A percentile compares a stretch with the other conserved stretches of the same genome.
Conservation (phyloP, 106 monocot genomes). For the Narthecium ossifragum region DNA sequence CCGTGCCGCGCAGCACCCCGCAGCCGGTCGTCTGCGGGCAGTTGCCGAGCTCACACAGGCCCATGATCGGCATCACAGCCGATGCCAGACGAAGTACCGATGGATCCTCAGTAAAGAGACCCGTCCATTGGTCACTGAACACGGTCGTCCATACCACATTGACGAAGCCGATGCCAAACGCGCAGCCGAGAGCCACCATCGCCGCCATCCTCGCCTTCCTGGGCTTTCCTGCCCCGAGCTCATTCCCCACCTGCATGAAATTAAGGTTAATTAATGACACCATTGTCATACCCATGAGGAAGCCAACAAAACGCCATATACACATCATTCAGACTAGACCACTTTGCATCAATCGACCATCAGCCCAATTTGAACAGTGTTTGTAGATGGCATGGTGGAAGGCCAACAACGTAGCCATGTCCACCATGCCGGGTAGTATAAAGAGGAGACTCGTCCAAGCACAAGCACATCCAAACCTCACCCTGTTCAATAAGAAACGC, state of each 20-base stretch:
- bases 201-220: background rate
- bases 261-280: too few species aligned
- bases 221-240: constrained; percentile 2
- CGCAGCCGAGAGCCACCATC: constrained; percentile 1
- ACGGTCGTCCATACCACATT: constrained; percentile 4
- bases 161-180: background rate
- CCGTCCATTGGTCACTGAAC: background rate
- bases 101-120: background rate
- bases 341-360: background rate
- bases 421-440: too few species aligned
- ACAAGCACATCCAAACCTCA: too few species aligned
- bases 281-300: too few species aligned
- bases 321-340: background rate
- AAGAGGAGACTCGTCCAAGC: too few species aligned
- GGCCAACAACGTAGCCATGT: too few species aligned
- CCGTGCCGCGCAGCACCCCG: constrained; percentile 31
- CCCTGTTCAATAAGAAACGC: too few species aligned
- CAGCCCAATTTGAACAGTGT: too few species aligned
- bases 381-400: too few species aligned
- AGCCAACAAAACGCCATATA: too few species aligned
- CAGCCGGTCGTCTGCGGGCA: constrained; percentile 49
- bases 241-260: constrained; percentile 4
- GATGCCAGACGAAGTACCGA: constrained; percentile 6
- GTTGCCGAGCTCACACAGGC: constrained; percentile 48
- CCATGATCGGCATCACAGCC: constrained; percentile 35